phyloP scores from a whole-genome alignment of 2,329 filamentous ascomycete species.

The Xenosphaeropsis pyriputrescens region DNA sequence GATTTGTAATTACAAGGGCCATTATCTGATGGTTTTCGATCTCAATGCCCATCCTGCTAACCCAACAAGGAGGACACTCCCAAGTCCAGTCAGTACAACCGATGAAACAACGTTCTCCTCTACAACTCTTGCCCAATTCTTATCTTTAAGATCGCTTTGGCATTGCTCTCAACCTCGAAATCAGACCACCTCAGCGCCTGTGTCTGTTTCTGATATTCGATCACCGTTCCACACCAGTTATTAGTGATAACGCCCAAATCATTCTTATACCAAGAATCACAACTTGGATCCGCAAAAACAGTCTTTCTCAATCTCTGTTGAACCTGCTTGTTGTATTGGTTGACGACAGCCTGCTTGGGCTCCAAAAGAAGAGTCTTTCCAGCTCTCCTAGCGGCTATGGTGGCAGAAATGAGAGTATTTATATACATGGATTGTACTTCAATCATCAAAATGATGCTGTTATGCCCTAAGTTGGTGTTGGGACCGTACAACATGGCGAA shows the following conservation, averaged over 20 bases:
- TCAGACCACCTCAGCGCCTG: constrained; percentile 27
- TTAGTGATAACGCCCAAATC: constrained; percentile 37
- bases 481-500: constrained; percentile 45
- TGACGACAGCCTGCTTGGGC: constrained; percentile 24
- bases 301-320: constrained; percentile 26
- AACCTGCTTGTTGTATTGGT: constrained; percentile 28
- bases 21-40: too few species aligned
- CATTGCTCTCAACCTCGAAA: constrained; percentile 22
- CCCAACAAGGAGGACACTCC: too few species aligned
- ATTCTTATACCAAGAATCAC: constrained; percentile 41
- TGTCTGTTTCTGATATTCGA: constrained; percentile 36
- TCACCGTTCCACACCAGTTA: constrained; percentile 36
- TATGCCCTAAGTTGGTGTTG: constrained; percentile 32
- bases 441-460: constrained; percentile 46
- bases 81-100: too few species aligned
- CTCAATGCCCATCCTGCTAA: too few species aligned
- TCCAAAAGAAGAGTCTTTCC: constrained; percentile 26
- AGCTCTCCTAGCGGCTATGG: constrained; percentile 26
- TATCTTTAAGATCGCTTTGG: constrained; percentile 9
- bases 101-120: constrained; percentile 15
- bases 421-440: constrained; percentile 41
- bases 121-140: constrained; percentile 18
- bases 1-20: too few species aligned
- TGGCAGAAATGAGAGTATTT: constrained; percentile 29
- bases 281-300: constrained; percentile 37